These are phyloP conservation scores for Pyrenophora seminiperda DNA, from an alignment of 2,329 filamentous ascomycete species.

Conservation along the genomic window DNA sequence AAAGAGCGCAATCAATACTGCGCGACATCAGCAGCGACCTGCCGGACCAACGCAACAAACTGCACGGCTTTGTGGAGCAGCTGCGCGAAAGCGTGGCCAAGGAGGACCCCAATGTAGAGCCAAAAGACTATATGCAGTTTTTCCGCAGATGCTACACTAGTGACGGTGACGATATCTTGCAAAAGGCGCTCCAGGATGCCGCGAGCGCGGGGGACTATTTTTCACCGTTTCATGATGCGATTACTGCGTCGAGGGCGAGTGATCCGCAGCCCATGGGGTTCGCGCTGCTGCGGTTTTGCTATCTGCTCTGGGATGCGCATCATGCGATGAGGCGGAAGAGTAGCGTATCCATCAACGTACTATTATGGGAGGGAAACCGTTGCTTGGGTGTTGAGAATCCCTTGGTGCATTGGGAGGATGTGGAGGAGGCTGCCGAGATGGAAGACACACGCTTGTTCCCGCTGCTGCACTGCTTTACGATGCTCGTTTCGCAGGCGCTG, in stretches of 20 bases:
- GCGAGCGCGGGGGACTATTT: slow-evolving; percentile 4
- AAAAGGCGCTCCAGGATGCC: slow-evolving; percentile 7
- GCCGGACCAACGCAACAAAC: slow-evolving; percentile 1
- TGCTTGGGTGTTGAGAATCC: neutral
- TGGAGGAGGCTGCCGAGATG: slow-evolving; percentile 2
- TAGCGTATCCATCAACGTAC: neutral
- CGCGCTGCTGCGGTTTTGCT: slow-evolving; percentile 2
- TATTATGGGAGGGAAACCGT: slow-evolving; percentile 4
- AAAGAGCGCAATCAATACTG: slow-evolving; percentile 1
- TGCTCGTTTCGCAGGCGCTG: slow-evolving; percentile 6
- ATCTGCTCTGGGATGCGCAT: slow-evolving; percentile 2
- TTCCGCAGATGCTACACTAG: slow-evolving; percentile 7
- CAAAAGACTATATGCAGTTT: slow-evolving; percentile 2
- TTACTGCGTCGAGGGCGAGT: neutral
- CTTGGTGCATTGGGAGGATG: slow-evolving; percentile 2
- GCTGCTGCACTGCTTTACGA: slow-evolving; percentile 2
- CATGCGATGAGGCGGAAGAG: slow-evolving; percentile 4
- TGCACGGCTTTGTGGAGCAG: slow-evolving; percentile 4
- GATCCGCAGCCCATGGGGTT: slow-evolving; percentile 8
- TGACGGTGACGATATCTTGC: slow-evolving; percentile 6
- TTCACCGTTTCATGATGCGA: slow-evolving; percentile 6
- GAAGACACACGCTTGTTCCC: neutral
- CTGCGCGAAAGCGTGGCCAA: slow-evolving; percentile 4
- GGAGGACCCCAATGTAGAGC: neutral
- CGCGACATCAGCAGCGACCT: slow-evolving; percentile 1